A percentile compares a stretch with the other conserved stretches of the same genome.
These are phyloP conservation scores for Solanum commersonii DNA, from an alignment of 257 asterid genomes.

Conservation along the genomic window DNA sequence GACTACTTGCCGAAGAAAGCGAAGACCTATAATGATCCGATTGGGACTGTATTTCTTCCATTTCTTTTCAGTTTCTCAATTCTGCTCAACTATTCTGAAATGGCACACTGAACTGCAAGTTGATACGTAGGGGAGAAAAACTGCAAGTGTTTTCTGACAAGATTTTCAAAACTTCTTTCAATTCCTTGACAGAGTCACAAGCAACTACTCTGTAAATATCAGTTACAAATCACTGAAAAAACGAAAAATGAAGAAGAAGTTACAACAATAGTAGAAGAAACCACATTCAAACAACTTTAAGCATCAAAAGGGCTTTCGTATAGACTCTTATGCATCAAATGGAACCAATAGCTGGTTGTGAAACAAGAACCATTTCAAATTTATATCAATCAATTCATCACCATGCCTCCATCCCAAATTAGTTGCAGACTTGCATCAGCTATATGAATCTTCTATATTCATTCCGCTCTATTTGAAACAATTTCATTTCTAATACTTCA, in stretches of 20 bases:
- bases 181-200: not conserved
- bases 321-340: not conserved
- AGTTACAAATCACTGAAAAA: not conserved
- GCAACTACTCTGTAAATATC: not conserved
- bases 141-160: not conserved
- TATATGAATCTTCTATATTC: not conserved
- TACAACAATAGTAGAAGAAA: not conserved
- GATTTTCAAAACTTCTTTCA: not conserved
- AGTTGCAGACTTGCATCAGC: not conserved
- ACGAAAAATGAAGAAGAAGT: not conserved
- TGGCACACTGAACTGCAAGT: not conserved
- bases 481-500: not conserved
- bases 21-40: slow-evolving; percentile 91
- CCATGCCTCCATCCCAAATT: not conserved
- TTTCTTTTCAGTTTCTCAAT: slow-evolving; percentile 11
- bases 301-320: not conserved
- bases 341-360: not conserved
- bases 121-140: not conserved
- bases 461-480: not conserved
- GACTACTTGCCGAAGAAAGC: slow-evolving; percentile 96
- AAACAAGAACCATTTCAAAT: not conserved
- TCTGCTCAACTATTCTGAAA: not conserved
- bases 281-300: not conserved
- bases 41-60: slow-evolving; percentile 98
- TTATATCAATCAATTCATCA: not conserved